Percentiles rank a stretch among this genome's conserved stretches.
phyloP scores from a whole-genome alignment of 768 basidiomycete genomes.

The Dacryopinax spathularia region DNA sequence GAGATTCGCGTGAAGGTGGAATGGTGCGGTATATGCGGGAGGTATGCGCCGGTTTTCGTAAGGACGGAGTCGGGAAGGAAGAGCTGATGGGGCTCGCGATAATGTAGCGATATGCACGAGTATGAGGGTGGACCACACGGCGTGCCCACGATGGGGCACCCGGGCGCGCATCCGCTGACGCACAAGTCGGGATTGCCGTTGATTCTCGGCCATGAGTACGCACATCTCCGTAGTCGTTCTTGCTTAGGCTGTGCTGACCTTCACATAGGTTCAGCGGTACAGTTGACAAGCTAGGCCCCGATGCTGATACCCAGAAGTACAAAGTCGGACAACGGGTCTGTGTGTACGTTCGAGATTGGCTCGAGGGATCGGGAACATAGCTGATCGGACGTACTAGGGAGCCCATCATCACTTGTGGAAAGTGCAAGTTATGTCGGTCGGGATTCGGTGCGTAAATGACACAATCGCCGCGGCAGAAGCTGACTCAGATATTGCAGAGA shows the following conservation, averaged over 20 bases:
- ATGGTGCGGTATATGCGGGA: conserved; percentile 8
- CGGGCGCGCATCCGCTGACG: conserved; percentile 24
- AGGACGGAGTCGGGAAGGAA: neutral
- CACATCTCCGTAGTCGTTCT: neutral
- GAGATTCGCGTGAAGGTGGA: conserved; percentile 34
- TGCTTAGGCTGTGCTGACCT: neutral
- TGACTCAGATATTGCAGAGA: neutral
- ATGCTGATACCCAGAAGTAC: conserved; percentile 24
- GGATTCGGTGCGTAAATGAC: neutral
- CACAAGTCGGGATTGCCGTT: conserved; percentile 28
- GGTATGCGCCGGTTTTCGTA: conserved; percentile 2
- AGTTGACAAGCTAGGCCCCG: conserved; percentile 20
- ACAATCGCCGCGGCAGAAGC: neutral
- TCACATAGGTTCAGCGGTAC: conserved; percentile 7
- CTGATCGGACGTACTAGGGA: conserved; percentile 22
- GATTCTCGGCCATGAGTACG: conserved; percentile 35
- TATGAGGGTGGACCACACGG: conserved; percentile 22
- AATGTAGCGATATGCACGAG: conserved; percentile 33
- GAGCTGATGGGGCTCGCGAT: conserved; percentile 29
- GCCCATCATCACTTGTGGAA: conserved; percentile 28
- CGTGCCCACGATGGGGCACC: conserved; percentile 23
- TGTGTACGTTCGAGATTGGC: conserved; percentile 6
- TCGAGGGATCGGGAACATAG: neutral
- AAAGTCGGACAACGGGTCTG: conserved; percentile 26
- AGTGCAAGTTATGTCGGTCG: conserved; percentile 17